Conservation (phyloP, 805 yeast species). For the Suhomyces vadensis region DNA sequence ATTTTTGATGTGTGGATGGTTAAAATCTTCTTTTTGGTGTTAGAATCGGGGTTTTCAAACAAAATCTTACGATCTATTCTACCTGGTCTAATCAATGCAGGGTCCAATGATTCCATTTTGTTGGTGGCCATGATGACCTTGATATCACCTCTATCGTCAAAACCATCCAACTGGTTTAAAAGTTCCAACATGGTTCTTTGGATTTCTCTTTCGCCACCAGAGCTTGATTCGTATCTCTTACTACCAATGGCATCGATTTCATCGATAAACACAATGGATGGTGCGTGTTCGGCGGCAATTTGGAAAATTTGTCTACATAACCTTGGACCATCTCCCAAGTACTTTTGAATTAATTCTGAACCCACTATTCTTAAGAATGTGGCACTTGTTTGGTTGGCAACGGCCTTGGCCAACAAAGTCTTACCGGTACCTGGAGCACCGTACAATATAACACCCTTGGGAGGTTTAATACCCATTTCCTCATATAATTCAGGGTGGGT, state of each 20-base stretch:
- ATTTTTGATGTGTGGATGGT: constrained; percentile 90
- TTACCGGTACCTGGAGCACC: constrained; percentile 99
- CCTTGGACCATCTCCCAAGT: constrained; percentile 97
- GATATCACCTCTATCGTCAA: constrained; percentile 95
- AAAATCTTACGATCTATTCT: constrained; percentile 94
- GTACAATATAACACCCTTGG: constrained; percentile 94
- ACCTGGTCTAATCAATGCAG: constrained; percentile 95
- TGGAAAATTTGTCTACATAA: constrained; percentile 92
- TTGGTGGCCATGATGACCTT: constrained; percentile 98
- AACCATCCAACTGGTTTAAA: constrained; percentile 93
- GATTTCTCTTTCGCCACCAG: constrained; percentile 96
- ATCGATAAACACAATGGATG: constrained; percentile 97
- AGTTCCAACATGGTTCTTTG: constrained; percentile 97
- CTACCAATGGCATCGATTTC: constrained; percentile 99
- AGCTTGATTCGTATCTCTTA: constrained; percentile 94
- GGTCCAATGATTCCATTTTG: constrained; percentile 90
- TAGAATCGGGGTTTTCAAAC: constrained; percentile 93
- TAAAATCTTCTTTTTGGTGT: constrained; percentile 89
- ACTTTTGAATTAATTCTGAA: constrained; percentile 93
- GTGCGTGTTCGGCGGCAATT: constrained; percentile 95
- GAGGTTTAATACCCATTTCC: constrained; percentile 98
- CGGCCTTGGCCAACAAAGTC: constrained; percentile 93
- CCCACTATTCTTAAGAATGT: constrained; percentile 96
- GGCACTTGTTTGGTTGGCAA: constrained; percentile 96
- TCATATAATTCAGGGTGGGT: constrained; percentile 97